Evolutionary conservation across 1,284 basidiomycete genomes (phyloP).

Genomic region (Pseudozyma sp.): DNA sequence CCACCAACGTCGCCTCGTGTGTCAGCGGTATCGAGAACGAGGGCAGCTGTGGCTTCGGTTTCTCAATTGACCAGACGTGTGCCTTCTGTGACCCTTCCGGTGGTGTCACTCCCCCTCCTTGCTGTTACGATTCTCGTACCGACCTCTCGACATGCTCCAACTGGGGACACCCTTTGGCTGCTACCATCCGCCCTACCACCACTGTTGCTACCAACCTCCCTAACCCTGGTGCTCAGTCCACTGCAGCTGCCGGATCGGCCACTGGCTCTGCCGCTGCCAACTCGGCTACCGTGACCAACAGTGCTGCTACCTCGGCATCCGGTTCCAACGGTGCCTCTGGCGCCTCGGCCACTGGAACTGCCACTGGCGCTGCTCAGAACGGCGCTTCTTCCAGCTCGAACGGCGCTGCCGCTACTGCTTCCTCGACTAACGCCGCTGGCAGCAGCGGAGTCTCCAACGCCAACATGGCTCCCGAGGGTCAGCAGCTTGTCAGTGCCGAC

Average conservation of each 20-base stretch:
- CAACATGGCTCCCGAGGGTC: constrained; percentile 32
- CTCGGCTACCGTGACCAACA: constrained; percentile 31
- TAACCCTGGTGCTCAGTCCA: constrained; percentile 16
- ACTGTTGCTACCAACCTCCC: constrained; percentile 48
- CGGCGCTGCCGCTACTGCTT: constrained; percentile 10
- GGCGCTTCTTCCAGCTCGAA: constrained; percentile 16
- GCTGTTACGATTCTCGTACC: constrained; percentile 59
- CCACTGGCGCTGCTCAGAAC: constrained; percentile 11
- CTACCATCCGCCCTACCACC: constrained; percentile 50
- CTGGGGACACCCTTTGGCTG: constrained; percentile 58
- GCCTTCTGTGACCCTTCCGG: constrained; percentile 67
- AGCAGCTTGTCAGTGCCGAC: constrained; percentile 34
- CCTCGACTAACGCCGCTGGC: constrained; percentile 1
- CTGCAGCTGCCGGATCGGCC: constrained; percentile 17
- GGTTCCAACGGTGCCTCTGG: constrained; percentile 1
- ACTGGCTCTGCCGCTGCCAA: constrained; percentile 10
- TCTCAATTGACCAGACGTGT: constrained; percentile 69
- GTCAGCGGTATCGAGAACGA: constrained; percentile 70
- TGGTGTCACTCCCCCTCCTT: constrained; percentile 50
- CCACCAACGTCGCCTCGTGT: constrained; percentile 69
- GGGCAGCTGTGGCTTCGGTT: constrained; percentile 71
- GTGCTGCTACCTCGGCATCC: constrained; percentile 4
- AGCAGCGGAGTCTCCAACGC: background rate
- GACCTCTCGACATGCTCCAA: constrained; percentile 53
- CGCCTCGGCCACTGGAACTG: constrained; percentile 2